Percentiles rank a stretch among this genome's conserved stretches.
Conservation (phyloP, 2,329 filamentous ascomycete genomes). For the Ceratocystis colombiana region DNA sequence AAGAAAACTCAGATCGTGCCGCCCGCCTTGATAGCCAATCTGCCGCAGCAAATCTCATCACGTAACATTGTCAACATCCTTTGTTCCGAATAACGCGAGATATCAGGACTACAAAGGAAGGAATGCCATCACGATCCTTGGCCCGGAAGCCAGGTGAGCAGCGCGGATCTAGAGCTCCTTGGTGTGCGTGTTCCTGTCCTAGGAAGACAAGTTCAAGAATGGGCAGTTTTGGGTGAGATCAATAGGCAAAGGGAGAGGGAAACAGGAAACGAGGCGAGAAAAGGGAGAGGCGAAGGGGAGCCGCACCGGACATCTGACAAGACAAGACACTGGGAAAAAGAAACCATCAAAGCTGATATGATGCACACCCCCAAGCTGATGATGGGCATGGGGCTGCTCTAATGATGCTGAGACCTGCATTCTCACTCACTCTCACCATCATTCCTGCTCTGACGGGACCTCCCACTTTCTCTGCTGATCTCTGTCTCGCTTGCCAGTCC, state of each 20-base stretch:
- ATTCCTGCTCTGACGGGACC: neutral
- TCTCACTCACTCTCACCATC: neutral
- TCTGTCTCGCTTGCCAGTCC: constrained; percentile 11
- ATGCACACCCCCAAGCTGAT: neutral
- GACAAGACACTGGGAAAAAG: neutral
- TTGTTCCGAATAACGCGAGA: neutral
- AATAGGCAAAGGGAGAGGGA: neutral
- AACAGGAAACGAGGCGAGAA: neutral
- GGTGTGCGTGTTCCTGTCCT: neutral
- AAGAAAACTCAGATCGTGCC: neutral
- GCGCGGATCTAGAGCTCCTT: neutral
- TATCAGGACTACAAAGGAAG: constrained; percentile 9
- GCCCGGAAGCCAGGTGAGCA: neutral
- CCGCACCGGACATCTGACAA: neutral
- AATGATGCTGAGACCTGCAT: constrained; percentile 13
- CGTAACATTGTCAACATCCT: neutral
- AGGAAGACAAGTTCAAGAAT: constrained; percentile 1
- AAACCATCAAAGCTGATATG: neutral
- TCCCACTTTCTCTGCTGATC: neutral
- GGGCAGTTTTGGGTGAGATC: neutral
- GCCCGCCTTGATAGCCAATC: neutral
- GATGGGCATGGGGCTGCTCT: neutral
- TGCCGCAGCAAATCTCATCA: neutral
- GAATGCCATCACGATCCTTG: constrained; percentile 3
- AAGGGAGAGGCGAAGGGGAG: neutral